Evolutionary conservation across 768 basidiomycete species (phyloP).

Genomic region (Exsudoporus frostii): DNA sequence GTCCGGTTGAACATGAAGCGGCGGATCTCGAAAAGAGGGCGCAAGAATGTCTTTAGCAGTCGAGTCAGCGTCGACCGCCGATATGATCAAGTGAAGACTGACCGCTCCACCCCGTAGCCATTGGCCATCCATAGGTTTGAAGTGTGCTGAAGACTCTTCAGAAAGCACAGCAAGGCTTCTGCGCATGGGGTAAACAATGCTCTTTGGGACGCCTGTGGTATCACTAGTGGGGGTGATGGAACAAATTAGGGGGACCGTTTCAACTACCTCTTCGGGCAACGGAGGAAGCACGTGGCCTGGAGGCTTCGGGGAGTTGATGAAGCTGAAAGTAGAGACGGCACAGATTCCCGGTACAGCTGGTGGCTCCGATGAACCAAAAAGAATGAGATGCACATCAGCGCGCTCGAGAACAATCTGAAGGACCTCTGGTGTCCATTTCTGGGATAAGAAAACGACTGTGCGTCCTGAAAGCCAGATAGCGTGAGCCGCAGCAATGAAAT

Average conservation of each 20-base stretch:
- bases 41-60: slow-evolving; percentile 6
- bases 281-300: slow-evolving; percentile 12
- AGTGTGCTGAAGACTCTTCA: slow-evolving; percentile 7
- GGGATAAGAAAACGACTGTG: slow-evolving; percentile 26
- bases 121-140: slow-evolving; percentile 15
- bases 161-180: slow-evolving; percentile 12
- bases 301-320: slow-evolving; percentile 12
- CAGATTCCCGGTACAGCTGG: slow-evolving; percentile 5
- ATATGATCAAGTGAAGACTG: not conserved
- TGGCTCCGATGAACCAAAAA: slow-evolving; percentile 18
- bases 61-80: not conserved
- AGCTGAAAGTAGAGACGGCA: slow-evolving; percentile 19
- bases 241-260: slow-evolving; percentile 6
- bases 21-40: slow-evolving; percentile 17
- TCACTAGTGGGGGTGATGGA: slow-evolving; percentile 23
- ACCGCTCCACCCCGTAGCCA: slow-evolving; percentile 15
- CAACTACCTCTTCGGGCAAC: slow-evolving; percentile 12
- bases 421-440: slow-evolving; percentile 25
- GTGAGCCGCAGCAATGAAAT: slow-evolving; percentile 27
- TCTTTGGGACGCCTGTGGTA: slow-evolving; percentile 22
- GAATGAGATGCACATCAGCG: slow-evolving; percentile 20
- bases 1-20: slow-evolving; percentile 18
- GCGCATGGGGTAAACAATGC: slow-evolving; percentile 15
- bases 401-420: slow-evolving; percentile 21
- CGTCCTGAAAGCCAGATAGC: slow-evolving; percentile 31